Percentiles rank a stretch among this genome's conserved stretches.
Conservation (phyloP, 2,329 filamentous ascomycete genomes). For the Esteya vermicola region DNA sequence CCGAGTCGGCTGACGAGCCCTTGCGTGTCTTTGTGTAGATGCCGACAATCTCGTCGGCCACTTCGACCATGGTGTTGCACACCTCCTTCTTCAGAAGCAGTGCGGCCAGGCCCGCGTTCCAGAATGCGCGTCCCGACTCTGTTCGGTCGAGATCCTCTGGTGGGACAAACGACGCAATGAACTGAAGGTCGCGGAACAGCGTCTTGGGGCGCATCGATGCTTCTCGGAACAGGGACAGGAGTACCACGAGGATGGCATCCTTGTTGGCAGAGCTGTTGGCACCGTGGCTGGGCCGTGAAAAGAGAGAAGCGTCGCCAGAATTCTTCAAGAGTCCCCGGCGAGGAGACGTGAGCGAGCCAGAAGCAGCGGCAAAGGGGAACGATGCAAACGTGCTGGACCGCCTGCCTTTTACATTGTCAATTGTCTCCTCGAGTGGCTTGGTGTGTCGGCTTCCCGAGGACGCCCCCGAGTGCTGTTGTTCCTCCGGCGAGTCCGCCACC, state of each 20-base stretch:
- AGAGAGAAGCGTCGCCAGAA: slow-evolving; percentile 30
- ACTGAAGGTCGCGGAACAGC: slow-evolving; percentile 69
- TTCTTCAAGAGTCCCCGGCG: slow-evolving; percentile 21
- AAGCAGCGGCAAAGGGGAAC: slow-evolving; percentile 16
- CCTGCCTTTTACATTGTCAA: slow-evolving; percentile 56
- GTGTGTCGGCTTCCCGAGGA: slow-evolving; percentile 15
- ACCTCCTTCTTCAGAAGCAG: slow-evolving; percentile 80
- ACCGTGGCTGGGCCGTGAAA: slow-evolving; percentile 33
- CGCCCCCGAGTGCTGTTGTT: slow-evolving; percentile 4
- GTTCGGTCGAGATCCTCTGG: slow-evolving; percentile 45
- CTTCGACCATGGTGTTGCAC: slow-evolving; percentile 62
- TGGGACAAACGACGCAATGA: slow-evolving; percentile 53
- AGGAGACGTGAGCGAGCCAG: slow-evolving; percentile 10
- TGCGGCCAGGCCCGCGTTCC: slow-evolving; percentile 78
- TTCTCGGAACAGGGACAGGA: slow-evolving; percentile 54
- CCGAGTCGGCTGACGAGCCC: slow-evolving; percentile 1
- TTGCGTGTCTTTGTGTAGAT: slow-evolving; percentile 42
- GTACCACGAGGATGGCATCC: slow-evolving; percentile 50
- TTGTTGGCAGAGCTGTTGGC: slow-evolving; percentile 35
- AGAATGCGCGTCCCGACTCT: slow-evolving; percentile 65
- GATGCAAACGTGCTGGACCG: slow-evolving; percentile 40
- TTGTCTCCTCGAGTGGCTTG: slow-evolving; percentile 48
- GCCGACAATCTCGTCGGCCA: slow-evolving; percentile 38
- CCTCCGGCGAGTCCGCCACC: background rate
- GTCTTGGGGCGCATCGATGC: slow-evolving; percentile 60